Evolutionary conservation across 169 alveolate genomes (phyloP).

Genomic region (Plasmodium vivax): DNA sequence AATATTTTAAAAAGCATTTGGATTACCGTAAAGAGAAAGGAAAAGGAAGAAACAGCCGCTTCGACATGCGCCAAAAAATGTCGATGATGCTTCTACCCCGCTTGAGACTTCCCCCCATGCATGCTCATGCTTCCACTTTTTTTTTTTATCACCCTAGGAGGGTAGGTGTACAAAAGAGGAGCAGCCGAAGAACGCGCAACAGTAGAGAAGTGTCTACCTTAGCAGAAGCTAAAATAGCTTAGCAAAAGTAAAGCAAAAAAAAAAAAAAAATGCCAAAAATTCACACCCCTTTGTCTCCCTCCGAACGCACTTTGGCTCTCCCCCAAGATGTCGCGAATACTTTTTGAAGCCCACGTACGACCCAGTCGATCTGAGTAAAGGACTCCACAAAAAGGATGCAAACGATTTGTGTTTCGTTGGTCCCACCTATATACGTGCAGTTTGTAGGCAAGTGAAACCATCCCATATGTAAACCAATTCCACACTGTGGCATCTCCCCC

Average conservation of each 20-base stretch:
- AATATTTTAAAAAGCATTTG: conserved; percentile 62
- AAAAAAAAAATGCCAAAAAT: neutral
- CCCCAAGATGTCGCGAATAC: conserved; percentile 68
- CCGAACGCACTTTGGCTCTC: neutral
- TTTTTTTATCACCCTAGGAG: neutral
- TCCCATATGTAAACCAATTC: neutral
- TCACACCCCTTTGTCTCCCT: neutral
- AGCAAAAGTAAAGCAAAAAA: neutral
- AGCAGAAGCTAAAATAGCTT: neutral
- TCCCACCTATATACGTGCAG: neutral
- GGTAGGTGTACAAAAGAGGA: neutral
- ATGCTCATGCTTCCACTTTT: neutral
- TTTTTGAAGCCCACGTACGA: conserved; percentile 63
- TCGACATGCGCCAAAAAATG: neutral
- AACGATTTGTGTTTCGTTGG: neutral
- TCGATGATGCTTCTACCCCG: neutral
- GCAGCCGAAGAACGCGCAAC: neutral
- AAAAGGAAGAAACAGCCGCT: neutral
- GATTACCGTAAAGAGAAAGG: conserved; percentile 22
- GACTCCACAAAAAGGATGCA: neutral
- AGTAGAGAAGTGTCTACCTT: neutral
- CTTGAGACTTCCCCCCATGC: neutral
- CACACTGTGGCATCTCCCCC: neutral
- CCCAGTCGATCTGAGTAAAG: conserved; percentile 41
- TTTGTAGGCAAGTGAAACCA: neutral